A percentile compares a stretch with the other conserved stretches of the same genome.
Evolutionary conservation across 2,329 filamentous ascomycete genomes (phyloP).

Genomic region (Diaporthe batatas): DNA sequence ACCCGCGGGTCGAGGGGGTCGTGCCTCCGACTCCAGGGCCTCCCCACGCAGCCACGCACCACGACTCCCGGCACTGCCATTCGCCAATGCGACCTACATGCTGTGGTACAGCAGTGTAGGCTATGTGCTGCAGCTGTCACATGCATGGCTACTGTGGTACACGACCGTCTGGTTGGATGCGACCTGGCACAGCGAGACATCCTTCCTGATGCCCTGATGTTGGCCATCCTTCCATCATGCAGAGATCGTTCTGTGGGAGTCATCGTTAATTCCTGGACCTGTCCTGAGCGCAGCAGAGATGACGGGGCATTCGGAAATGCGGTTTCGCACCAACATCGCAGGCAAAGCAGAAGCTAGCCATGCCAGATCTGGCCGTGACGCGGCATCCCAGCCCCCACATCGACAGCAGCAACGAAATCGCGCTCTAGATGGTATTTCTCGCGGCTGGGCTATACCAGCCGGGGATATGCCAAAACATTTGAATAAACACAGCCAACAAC

Average conservation of each 20-base stretch:
- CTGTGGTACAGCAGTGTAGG: too few species aligned
- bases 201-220: not conserved
- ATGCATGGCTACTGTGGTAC: not conserved
- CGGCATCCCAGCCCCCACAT: not conserved
- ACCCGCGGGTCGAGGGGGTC: conserved; percentile 26
- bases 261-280: too few species aligned
- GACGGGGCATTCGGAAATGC: not conserved
- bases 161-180: conserved; percentile 1
- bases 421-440: not conserved
- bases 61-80: not conserved
- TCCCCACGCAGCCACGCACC: not conserved
- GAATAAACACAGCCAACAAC: not conserved
- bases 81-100: conserved; percentile 14
- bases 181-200: not conserved
- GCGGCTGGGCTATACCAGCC: not conserved
- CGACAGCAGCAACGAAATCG: not conserved
- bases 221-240: conserved; percentile 16
- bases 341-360: not conserved
- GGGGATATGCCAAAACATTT: not conserved
- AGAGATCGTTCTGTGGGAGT: not conserved
- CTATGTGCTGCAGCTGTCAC: conserved; percentile 34
- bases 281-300: too few species aligned
- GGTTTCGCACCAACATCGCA: not conserved
- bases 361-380: not conserved
- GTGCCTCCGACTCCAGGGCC: not conserved